A percentile compares a stretch with the other conserved stretches of the same genome.
Evolutionary conservation across 1,139 yeast species (phyloP).

Genomic region (Yamadazyma spencermartinsiae): DNA sequence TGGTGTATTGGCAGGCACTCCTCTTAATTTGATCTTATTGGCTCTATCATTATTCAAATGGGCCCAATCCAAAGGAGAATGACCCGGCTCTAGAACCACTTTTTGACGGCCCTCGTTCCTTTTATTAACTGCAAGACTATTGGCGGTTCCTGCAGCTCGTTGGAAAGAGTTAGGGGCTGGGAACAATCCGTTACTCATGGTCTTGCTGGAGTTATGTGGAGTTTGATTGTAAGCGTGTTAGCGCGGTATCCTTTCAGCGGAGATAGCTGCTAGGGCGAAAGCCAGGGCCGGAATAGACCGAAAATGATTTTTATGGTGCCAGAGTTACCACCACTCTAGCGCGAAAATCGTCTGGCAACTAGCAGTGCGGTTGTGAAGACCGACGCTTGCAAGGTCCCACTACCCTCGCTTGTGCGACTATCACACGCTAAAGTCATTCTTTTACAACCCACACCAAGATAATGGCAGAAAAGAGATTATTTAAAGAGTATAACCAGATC

Average conservation of each 20-base stretch:
- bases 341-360: too few relatives aligned
- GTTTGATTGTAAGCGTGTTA: too few relatives aligned
- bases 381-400: too few relatives aligned
- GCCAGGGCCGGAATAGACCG: too few relatives aligned
- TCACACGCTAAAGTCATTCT: too few relatives aligned
- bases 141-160: conserved; percentile 22
- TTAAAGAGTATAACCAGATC: conserved; percentile 29
- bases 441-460: too few relatives aligned
- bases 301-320: too few relatives aligned
- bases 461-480: conserved; percentile 34
- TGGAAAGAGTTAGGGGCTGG: conserved; percentile 46
- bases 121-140: conserved; percentile 14
- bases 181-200: conserved; percentile 20
- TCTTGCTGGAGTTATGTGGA: not conserved
- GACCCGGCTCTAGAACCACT: conserved; percentile 72
- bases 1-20: conserved; percentile 40
- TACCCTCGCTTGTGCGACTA: too few relatives aligned
- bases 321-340: too few relatives aligned
- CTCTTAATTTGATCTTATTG: conserved; percentile 33
- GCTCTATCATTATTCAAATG: conserved; percentile 39
- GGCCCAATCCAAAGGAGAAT: conserved; percentile 90
- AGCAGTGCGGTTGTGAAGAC: too few relatives aligned
- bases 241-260: too few relatives aligned
- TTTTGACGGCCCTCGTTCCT: conserved; percentile 30
- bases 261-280: too few relatives aligned